Conservation (phyloP, 495 filamentous ascomycete species). For the Trichoderma gamsii region DNA sequence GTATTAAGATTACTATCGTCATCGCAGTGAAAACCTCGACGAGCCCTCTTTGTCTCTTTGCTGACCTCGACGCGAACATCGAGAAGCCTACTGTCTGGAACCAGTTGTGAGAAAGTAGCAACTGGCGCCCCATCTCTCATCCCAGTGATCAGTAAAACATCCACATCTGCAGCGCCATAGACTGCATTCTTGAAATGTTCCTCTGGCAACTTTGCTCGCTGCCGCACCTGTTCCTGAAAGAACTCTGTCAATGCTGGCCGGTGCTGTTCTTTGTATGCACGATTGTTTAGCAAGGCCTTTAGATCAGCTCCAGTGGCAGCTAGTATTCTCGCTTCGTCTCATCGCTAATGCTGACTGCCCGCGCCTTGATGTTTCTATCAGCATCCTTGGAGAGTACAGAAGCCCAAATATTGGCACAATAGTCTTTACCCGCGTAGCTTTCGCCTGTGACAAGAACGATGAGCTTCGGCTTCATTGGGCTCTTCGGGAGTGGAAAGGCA, state of each 20-base stretch:
- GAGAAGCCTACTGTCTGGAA: slow-evolving; percentile 49
- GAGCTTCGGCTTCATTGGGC: slow-evolving; percentile 39
- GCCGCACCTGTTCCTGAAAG: slow-evolving; percentile 43
- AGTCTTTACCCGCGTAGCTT: slow-evolving; percentile 55
- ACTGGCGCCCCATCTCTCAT: slow-evolving; percentile 61
- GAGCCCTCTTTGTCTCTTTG: slow-evolving; percentile 37
- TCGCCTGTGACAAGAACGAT: slow-evolving; percentile 58
- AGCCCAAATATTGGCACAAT: slow-evolving; percentile 51
- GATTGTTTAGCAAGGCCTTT: slow-evolving; percentile 44
- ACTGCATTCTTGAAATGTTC: slow-evolving; percentile 52
- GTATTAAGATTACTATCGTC: slow-evolving; percentile 21
- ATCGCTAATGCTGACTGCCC: slow-evolving; percentile 55
- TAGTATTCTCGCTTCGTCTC: slow-evolving; percentile 53
- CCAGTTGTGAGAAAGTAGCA: slow-evolving; percentile 47
- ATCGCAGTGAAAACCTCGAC: slow-evolving; percentile 30
- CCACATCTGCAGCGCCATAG: slow-evolving; percentile 36
- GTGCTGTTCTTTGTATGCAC: slow-evolving; percentile 58
- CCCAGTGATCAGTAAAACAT: slow-evolving; percentile 58
- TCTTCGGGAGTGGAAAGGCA: slow-evolving; percentile 46
- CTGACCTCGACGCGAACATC: slow-evolving; percentile 49
- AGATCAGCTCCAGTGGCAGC: slow-evolving; percentile 45
- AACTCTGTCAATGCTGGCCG: slow-evolving; percentile 49
- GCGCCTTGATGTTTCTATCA: slow-evolving; percentile 34
- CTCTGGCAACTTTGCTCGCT: slow-evolving; percentile 45
- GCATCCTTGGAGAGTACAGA: slow-evolving; percentile 32